phyloP scores from a whole-genome alignment of 2,329 filamentous ascomycete genomes.

The Dryadomyces quercus-mongolicae region DNA sequence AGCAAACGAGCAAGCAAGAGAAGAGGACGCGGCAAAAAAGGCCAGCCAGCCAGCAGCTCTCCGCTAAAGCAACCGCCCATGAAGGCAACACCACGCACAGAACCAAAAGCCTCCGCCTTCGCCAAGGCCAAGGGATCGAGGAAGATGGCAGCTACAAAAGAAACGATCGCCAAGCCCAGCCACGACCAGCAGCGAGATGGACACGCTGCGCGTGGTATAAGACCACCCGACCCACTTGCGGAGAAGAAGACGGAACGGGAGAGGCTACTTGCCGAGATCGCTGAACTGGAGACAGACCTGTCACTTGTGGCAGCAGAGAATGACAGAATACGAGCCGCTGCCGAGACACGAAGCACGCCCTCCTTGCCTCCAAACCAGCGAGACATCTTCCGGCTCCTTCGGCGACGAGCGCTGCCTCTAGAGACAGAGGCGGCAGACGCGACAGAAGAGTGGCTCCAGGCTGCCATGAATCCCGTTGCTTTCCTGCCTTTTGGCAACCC shows the following conservation, averaged over 20 bases:
- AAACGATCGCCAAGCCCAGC: neutral
- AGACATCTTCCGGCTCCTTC: constrained; percentile 28
- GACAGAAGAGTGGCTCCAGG: constrained; percentile 31
- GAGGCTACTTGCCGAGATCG: constrained; percentile 41
- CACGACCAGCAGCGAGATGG: neutral
- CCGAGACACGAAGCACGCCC: constrained; percentile 19
- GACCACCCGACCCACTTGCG: constrained; percentile 27
- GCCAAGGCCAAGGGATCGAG: neutral
- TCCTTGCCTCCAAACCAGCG: constrained; percentile 16
- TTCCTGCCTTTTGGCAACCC: constrained; percentile 38
- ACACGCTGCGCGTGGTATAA: constrained; percentile 27
- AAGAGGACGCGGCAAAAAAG: constrained; percentile 12
- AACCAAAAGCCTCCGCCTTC: neutral
- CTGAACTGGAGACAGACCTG: constrained; percentile 46
- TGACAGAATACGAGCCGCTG: constrained; percentile 30
- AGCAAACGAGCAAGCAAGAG: constrained; percentile 35
- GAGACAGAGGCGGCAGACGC: constrained; percentile 16
- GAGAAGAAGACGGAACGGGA: constrained; percentile 40
- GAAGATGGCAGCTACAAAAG: neutral
- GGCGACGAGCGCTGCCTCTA: constrained; percentile 27
- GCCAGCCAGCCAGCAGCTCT: constrained; percentile 19
- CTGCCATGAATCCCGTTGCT: constrained; percentile 36
- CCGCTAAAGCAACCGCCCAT: constrained; percentile 33
- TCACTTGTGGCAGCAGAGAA: constrained; percentile 44
- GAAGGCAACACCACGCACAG: neutral